Evolutionary conservation across 176 grass and related monocot species (phyloP).

Genomic region (Aegilops umbellulata): DNA sequence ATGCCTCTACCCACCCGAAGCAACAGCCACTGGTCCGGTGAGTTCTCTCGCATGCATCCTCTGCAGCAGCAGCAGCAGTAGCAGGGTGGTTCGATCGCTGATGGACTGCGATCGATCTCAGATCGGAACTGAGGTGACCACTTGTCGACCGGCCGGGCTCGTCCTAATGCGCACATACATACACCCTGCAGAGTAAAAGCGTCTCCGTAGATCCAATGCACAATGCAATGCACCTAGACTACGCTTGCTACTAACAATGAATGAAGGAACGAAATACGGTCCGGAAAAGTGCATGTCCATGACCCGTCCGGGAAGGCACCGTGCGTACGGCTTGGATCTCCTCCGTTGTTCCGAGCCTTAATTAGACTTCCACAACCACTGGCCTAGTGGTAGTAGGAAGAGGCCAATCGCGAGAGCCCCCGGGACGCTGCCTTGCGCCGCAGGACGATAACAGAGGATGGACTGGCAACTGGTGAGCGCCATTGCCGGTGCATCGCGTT

Average conservation of each 20-base stretch:
- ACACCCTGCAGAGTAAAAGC: neutral
- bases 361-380: neutral
- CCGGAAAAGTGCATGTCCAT: neutral
- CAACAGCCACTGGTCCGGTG: too few species aligned
- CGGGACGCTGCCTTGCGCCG: neutral
- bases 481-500: slow-evolving; percentile 1
- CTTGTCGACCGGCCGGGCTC: neutral
- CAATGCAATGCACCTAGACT: neutral
- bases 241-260: neutral
- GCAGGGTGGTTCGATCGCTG: neutral
- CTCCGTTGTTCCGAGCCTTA: neutral
- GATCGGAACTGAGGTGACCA: neutral
- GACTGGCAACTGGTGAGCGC: neutral
- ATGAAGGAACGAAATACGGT: neutral
- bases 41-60: too few species aligned
- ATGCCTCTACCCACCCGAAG: too few species aligned
- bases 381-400: neutral
- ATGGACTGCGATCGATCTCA: neutral
- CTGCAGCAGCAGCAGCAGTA: too few species aligned
- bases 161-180: neutral
- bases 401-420: neutral
- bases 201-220: neutral
- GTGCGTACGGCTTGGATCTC: neutral
- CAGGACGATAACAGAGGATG: neutral
- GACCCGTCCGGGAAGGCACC: neutral